Evolutionary conservation across 176 grass and related monocot species (phyloP).

Genomic region (bread wheat (Triticum aestivum)): DNA sequence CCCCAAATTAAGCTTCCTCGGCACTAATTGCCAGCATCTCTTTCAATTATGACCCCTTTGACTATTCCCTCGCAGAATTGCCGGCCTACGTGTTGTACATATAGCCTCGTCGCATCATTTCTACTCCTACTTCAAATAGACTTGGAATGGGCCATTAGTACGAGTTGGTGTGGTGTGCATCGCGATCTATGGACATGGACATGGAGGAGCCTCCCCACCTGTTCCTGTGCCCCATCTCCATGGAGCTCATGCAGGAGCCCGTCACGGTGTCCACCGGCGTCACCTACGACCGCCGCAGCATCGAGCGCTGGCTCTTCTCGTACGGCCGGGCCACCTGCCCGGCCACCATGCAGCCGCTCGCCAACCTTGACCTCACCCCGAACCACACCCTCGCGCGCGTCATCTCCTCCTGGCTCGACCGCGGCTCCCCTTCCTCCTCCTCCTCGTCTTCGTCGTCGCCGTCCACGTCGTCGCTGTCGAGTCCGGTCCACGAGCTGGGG

Average conservation of each 20-base stretch:
- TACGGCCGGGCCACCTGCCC: conserved; percentile 75
- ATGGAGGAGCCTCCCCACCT: conserved; percentile 50
- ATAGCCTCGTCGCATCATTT: neutral
- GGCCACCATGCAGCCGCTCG: conserved; percentile 74
- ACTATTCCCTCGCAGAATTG: conserved; percentile 40
- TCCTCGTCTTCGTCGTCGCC: conserved; percentile 30
- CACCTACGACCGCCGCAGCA: conserved; percentile 81
- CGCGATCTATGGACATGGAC: conserved; percentile 33
- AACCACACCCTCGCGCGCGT: conserved; percentile 86
- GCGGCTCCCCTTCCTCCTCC: conserved; percentile 17
- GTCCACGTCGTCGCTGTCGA: conserved; percentile 26
- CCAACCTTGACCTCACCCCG: conserved; percentile 66
- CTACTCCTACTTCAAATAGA: neutral
- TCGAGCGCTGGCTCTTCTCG: conserved; percentile 72
- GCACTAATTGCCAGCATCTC: conserved; percentile 27
- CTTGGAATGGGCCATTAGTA: neutral
- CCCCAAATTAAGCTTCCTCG: neutral
- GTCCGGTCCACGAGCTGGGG: conserved; percentile 16
- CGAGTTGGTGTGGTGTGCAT: neutral
- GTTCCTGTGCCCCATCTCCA: conserved; percentile 83
- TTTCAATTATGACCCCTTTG: conserved; percentile 30
- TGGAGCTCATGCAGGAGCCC: conserved; percentile 93
- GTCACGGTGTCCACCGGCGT: conserved; percentile 80
- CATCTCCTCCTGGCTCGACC: conserved; percentile 64
- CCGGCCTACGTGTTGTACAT: conserved; percentile 19